phyloP scores from a whole-genome alignment of 2,329 filamentous ascomycete genomes.

The Xylaria sp. region DNA sequence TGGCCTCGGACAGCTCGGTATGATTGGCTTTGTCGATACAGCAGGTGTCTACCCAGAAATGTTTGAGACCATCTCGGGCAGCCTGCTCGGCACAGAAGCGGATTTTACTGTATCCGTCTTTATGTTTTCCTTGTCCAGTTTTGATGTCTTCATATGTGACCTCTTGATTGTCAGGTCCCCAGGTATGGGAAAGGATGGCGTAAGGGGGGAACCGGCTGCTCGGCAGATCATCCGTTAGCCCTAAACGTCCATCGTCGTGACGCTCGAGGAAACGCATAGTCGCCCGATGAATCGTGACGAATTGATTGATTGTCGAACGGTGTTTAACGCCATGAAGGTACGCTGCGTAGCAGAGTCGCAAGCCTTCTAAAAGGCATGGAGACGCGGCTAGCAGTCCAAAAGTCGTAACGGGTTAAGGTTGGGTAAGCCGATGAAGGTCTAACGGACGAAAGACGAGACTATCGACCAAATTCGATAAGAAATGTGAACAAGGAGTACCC shows the following conservation, averaged over 20 bases:
- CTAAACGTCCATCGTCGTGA: background rate
- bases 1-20: background rate
- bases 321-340: no score
- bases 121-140: background rate
- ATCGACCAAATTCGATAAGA: no score
- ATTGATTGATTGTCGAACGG: no score
- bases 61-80: background rate
- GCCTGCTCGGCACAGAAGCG: background rate
- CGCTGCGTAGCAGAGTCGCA: no score
- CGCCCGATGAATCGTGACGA: no score
- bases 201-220: background rate
- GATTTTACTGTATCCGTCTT: background rate
- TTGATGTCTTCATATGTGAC: background rate
- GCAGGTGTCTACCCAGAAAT: background rate
- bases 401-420: no score
- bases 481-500: no score
- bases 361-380: no score
- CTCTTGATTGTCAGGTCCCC: background rate
- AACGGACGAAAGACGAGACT: no score
- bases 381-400: no score
- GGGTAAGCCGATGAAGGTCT: no score
- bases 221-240: background rate
- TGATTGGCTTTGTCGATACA: background rate
- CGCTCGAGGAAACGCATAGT: background rate
- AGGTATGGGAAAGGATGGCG: background rate